Percentiles rank a stretch among this genome's conserved stretches.
These are phyloP conservation scores for Vitis hybrid DNA, from an alignment of 177 flowering plant genomes.

Conservation along the genomic window DNA sequence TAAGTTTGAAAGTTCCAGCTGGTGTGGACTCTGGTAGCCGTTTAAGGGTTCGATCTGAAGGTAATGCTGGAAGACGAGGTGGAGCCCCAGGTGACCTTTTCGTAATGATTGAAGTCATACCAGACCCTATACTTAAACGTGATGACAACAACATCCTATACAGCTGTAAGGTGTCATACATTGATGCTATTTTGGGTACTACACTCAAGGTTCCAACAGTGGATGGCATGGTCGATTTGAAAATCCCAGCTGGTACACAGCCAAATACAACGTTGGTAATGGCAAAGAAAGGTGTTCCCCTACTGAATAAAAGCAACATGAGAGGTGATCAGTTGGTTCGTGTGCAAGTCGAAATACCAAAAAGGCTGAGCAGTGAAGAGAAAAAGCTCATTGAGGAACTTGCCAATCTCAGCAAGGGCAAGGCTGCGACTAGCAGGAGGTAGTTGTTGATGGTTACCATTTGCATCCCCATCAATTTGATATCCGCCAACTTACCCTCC, in stretches of 20 bases:
- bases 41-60: conserved; percentile 77
- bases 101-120: conserved; percentile 66
- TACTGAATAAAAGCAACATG: conserved; percentile 60
- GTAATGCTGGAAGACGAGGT: conserved; percentile 81
- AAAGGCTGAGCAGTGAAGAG: conserved; percentile 72
- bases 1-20: conserved; percentile 81
- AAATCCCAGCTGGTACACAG: conserved; percentile 86
- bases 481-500: background rate
- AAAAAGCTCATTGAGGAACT: conserved; percentile 81
- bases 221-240: conserved; percentile 81
- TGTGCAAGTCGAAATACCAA: conserved; percentile 89
- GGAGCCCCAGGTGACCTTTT: conserved; percentile 91
- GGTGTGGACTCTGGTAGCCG: conserved; percentile 91
- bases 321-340: conserved; percentile 91
- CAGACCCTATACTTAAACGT: conserved; percentile 79
- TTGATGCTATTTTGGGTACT: conserved; percentile 86
- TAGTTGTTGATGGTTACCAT: conserved; percentile 18
- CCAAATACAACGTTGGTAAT: conserved; percentile 83
- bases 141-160: conserved; percentile 86
- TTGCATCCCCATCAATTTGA: background rate
- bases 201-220: conserved; percentile 83
- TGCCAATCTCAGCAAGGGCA: conserved; percentile 63
- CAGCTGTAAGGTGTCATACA: conserved; percentile 79
- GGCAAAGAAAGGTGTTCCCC: conserved; percentile 89
- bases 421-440: conserved; percentile 52